Base-by-base conservation (phyloP, 1,284 basidiomycete genomes). In the Malassezia sympodialis region DNA sequence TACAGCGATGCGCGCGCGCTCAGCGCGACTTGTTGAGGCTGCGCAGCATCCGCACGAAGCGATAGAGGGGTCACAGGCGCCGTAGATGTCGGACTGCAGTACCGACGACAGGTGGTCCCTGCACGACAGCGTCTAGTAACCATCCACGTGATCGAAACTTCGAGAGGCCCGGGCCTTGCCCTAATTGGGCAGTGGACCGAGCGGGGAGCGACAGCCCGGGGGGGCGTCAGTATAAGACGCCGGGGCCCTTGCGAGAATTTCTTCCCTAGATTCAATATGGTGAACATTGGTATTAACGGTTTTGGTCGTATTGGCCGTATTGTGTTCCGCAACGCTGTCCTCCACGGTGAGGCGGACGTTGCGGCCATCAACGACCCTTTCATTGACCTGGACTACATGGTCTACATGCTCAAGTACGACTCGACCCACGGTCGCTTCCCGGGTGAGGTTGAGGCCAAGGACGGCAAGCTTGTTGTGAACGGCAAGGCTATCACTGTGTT, bases 391-490 rank as follows among this genome's bases (percentile, higher is more conserved):
- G 83, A 86, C 10, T 72, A 73, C 69, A 73, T 73, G 67, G 67
- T 66, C 49, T 68, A 98, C 85, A 94, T 98, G 91, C 94, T 96
- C 88, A 96, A 96, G 83, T 96, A 86, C 78, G 93, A 96, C 78
- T 90, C 90, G 61, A 90, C 91, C 72, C 93, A 98, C 81, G 89
- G 93, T 63, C 84, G 86, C 77, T 98, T 87, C 84, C 85, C 89
- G 77, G 93, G 91, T 62, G 77, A 81, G 54, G 83, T 98, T 68
- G 81, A 83, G 77, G 78, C 80, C 77, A 86, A 87, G 80, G 86
- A 90, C 73, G 88, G 87, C 73, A 91, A 96, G 79, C 88, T 99
- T 62, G 76, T 82, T 76, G 84, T 99, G 77, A 81, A 90, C 75
- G 86, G 85, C 78, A 84, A 87, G 76, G 51, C 80, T 45, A 84